Evolutionary conservation across 2,329 filamentous ascomycete species (phyloP).

Genomic region (Immersiporthe knoxdaviesiana): DNA sequence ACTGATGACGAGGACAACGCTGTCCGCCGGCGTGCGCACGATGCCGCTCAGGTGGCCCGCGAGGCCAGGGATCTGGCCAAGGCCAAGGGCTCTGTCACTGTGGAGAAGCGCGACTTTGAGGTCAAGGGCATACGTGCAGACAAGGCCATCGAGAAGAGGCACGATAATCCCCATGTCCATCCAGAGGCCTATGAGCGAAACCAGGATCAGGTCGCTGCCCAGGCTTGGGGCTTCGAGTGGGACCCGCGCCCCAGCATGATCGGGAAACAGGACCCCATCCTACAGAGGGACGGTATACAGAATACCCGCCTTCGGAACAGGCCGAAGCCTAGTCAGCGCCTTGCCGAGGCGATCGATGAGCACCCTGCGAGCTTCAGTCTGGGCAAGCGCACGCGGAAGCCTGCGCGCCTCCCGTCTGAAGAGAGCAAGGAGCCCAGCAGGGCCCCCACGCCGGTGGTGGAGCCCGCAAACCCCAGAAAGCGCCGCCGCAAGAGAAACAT

Average conservation of each 20-base stretch:
- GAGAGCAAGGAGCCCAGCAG: constrained; percentile 55
- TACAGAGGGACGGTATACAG: constrained; percentile 58
- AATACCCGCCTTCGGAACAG: constrained; percentile 61
- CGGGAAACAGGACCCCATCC: constrained; percentile 61
- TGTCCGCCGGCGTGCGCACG: constrained; percentile 53
- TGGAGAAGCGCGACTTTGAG: constrained; percentile 55
- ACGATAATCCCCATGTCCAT: constrained; percentile 49
- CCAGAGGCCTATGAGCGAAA: constrained; percentile 49
- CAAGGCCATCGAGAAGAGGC: constrained; percentile 48
- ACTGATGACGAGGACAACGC: constrained; percentile 64
- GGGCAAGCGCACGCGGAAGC: constrained; percentile 58
- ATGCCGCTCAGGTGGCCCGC: constrained; percentile 42
- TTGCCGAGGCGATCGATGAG: constrained; percentile 55
- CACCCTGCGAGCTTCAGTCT: constrained; percentile 43
- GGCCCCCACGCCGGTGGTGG: constrained; percentile 51
- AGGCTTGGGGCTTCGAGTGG: constrained; percentile 64
- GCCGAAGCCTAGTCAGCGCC: constrained; percentile 60
- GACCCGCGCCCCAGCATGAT: constrained; percentile 61
- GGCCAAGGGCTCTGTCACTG: constrained; percentile 40
- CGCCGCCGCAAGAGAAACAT: constrained; percentile 28
- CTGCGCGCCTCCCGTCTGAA: constrained; percentile 53
- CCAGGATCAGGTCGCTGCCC: constrained; percentile 62
- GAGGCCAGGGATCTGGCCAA: constrained; percentile 40
- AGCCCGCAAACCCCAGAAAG: constrained; percentile 15
- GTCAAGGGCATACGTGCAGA: constrained; percentile 51